Conservation (phyloP, 2,329 filamentous ascomycete genomes). For the Huntiella moniliformis region DNA sequence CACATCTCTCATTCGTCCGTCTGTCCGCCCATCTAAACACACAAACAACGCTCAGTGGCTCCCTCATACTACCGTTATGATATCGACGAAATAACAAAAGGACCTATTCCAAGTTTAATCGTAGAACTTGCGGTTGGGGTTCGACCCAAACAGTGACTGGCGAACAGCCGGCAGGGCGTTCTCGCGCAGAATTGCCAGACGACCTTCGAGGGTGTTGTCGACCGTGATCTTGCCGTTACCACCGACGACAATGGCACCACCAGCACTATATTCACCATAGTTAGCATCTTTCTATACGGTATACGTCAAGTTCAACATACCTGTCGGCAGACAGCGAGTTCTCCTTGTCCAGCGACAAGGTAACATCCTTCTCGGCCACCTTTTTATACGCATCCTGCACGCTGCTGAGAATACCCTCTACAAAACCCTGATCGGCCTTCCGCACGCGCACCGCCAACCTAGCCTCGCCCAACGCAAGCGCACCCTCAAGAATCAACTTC, state of each 20-base stretch:
- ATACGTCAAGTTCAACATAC: slow-evolving; percentile 36
- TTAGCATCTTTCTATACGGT: slow-evolving; percentile 12
- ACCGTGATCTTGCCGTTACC: slow-evolving; percentile 88
- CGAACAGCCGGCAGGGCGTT: slow-evolving; percentile 72
- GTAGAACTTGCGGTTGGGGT: slow-evolving; percentile 87
- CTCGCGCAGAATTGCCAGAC: slow-evolving; percentile 66
- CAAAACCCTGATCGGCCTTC: slow-evolving; percentile 57
- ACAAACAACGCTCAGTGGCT: no score
- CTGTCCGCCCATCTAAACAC: no score
- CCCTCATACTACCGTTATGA: no score
- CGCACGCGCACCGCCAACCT: slow-evolving; percentile 57
- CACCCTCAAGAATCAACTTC: slow-evolving; percentile 69
- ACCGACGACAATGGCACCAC: slow-evolving; percentile 65
- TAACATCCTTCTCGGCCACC: slow-evolving; percentile 48
- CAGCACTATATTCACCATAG: slow-evolving; percentile 39
- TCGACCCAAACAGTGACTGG: slow-evolving; percentile 77
- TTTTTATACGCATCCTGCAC: slow-evolving; percentile 74
- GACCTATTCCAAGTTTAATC: slow-evolving; percentile 37
- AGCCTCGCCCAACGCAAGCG: slow-evolving; percentile 72
- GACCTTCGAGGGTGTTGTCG: slow-evolving; percentile 93
- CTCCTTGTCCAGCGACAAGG: slow-evolving; percentile 56
- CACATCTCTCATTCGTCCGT: no score
- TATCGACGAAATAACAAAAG: no score
- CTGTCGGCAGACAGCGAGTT: slow-evolving; percentile 62
- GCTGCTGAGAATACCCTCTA: slow-evolving; percentile 60